Evolutionary conservation across 176 grass and related monocot genomes (phyloP).

Genomic region (Ananas comosus): DNA sequence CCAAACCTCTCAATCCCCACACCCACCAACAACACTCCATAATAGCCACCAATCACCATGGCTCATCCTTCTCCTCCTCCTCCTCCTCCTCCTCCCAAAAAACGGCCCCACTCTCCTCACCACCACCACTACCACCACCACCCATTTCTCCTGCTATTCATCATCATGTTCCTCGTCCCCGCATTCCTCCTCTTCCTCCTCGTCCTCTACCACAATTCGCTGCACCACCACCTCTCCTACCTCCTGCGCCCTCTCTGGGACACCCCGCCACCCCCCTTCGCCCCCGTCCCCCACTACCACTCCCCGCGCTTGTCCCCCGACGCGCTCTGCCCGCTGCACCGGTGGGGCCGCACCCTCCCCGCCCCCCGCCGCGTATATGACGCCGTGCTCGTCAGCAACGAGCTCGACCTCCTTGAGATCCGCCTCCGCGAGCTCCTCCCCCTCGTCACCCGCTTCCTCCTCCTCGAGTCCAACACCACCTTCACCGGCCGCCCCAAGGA

Average conservation of each 20-base stretch:
- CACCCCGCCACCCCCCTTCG: slow-evolving; percentile 58
- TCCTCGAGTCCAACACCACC: slow-evolving; percentile 82
- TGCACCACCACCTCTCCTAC: slow-evolving; percentile 39
- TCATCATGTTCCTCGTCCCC: no score
- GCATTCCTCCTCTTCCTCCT: no score
- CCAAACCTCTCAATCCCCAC: no score
- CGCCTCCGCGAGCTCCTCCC: slow-evolving; percentile 68
- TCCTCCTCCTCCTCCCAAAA: no score
- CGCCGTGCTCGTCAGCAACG: slow-evolving; percentile 80
- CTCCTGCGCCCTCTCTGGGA: slow-evolving; percentile 88
- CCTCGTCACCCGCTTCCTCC: slow-evolving; percentile 63
- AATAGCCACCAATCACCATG: no score
- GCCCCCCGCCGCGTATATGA: slow-evolving; percentile 70
- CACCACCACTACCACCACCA: no score
- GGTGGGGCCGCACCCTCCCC: slow-evolving; percentile 46
- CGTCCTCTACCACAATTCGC: no score
- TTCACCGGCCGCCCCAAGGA: slow-evolving; percentile 74
- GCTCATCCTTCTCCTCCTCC: no score
- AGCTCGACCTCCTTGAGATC: slow-evolving; percentile 82
- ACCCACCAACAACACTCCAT: no score
- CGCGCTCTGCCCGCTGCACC: slow-evolving; percentile 63
- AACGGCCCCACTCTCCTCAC: no score
- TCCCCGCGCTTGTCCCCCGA: slow-evolving; percentile 52
- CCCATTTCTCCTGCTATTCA: no score
- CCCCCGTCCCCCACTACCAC: slow-evolving; percentile 71